Conservation (phyloP, 345 rosid species). For the Syzygium grande region DNA sequence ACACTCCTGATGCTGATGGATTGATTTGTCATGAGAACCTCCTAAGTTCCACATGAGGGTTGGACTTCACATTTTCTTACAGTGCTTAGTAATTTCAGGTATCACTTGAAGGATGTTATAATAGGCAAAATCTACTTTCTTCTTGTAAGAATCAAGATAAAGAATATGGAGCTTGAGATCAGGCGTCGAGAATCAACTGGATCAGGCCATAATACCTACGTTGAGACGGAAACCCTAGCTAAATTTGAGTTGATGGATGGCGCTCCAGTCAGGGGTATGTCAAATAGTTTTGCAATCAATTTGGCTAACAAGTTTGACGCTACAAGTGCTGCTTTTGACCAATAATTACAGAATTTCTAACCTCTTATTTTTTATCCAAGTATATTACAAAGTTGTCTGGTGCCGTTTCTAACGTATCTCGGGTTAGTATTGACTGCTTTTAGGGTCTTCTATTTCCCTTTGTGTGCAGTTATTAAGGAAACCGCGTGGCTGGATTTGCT, state of each 20-base stretch:
- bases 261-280: constrained; percentile 52
- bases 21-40: neutral
- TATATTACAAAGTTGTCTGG: neutral
- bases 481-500: neutral
- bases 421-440: neutral
- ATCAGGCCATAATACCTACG: constrained; percentile 54
- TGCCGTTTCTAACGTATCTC: neutral
- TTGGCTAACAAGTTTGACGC: neutral
- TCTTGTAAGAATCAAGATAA: constrained; percentile 52
- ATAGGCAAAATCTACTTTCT: constrained; percentile 60
- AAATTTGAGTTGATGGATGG: constrained; percentile 69
- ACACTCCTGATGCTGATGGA: neutral
- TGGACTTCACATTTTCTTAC: neutral
- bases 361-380: neutral
- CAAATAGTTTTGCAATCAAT: neutral
- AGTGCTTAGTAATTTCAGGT: constrained; percentile 20
- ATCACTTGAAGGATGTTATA: constrained; percentile 53
- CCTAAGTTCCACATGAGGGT: neutral
- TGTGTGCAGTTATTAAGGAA: neutral
- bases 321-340: neutral
- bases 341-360: neutral
- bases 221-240: constrained; percentile 60
- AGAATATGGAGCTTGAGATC: constrained; percentile 66
- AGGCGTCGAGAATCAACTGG: constrained; percentile 63
- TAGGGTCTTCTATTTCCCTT: neutral